phyloP scores from a whole-genome alignment of 2,329 filamentous ascomycete species.

The Botryotinia calthae region DNA sequence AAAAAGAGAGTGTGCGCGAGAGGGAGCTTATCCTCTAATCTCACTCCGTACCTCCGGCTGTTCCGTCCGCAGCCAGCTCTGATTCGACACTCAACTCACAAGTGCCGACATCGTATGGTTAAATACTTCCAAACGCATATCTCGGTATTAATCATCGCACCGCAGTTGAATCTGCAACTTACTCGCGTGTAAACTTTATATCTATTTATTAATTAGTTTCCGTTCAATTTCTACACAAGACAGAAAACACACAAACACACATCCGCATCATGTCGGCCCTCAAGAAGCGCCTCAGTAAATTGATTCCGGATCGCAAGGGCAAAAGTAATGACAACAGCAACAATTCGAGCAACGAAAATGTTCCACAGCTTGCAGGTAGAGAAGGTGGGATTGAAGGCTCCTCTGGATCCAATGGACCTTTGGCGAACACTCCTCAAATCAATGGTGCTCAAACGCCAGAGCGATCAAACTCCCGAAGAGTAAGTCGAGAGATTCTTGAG shows the following conservation, averaged over 20 bases:
- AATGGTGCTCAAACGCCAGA: slow-evolving; percentile 21
- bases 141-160: neutral
- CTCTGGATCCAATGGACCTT: slow-evolving; percentile 5
- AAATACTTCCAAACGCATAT: neutral
- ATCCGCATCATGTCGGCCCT: slow-evolving; percentile 34
- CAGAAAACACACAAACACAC: neutral
- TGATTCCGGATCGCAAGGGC: slow-evolving; percentile 25
- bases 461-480: slow-evolving; percentile 25
- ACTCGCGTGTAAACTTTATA: neutral
- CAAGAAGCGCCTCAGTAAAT: slow-evolving; percentile 34
- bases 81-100: neutral
- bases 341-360: slow-evolving; percentile 21
- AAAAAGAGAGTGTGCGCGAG: neutral
- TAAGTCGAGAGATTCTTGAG: slow-evolving; percentile 31
- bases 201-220: neutral
- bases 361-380: slow-evolving; percentile 22
- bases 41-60: neutral
- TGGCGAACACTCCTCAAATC: neutral
- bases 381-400: slow-evolving; percentile 3
- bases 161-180: neutral
- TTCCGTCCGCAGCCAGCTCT: neutral
- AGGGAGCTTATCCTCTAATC: neutral
- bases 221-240: neutral
- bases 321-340: slow-evolving; percentile 17
- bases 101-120: neutral